Evolutionary conservation across 2,329 filamentous ascomycete species (phyloP).

Genomic region (Tolypocladium cylindrosporum): DNA sequence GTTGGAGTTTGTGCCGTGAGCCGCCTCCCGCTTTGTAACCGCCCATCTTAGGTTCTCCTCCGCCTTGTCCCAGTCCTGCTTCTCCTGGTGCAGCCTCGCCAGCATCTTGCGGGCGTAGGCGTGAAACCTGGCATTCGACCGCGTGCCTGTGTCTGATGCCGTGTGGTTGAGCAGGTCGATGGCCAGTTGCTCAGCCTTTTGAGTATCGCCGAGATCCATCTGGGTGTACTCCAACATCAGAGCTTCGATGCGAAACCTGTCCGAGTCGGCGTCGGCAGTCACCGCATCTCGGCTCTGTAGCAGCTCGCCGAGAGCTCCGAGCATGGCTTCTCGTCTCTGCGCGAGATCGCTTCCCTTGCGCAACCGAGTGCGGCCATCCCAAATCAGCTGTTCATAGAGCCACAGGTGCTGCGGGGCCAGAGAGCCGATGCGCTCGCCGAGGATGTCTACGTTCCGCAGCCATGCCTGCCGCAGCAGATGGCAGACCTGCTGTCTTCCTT

Average conservation of each 20-base stretch:
- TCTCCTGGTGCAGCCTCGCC: constrained; percentile 21
- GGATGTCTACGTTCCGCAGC: constrained; percentile 24
- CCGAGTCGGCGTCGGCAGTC: constrained; percentile 8
- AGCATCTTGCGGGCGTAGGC: constrained; percentile 28
- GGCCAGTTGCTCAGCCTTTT: constrained; percentile 20
- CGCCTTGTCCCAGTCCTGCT: constrained; percentile 19
- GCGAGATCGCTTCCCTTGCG: constrained; percentile 21
- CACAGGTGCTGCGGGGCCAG: constrained; percentile 20
- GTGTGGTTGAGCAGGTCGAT: constrained; percentile 17
- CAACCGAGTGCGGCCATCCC: constrained; percentile 25
- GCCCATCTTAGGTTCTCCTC: constrained; percentile 22
- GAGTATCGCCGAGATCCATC: constrained; percentile 24
- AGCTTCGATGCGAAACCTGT: constrained; percentile 20
- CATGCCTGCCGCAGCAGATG: constrained; percentile 24
- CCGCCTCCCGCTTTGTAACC: constrained; percentile 22
- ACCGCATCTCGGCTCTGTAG: constrained; percentile 5
- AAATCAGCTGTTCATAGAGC: constrained; percentile 28
- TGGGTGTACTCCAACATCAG: constrained; percentile 26
- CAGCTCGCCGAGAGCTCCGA: constrained; percentile 18
- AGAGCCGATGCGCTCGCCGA: constrained; percentile 19
- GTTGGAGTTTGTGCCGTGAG: constrained; percentile 22
- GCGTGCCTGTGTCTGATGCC: constrained; percentile 9
- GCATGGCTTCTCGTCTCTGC: constrained; percentile 17
- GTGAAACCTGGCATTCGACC: constrained; percentile 23
- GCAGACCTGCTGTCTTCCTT: constrained; percentile 20